Conservation (phyloP, 495 filamentous ascomycete species). For the Oidiodendron maius region DNA sequence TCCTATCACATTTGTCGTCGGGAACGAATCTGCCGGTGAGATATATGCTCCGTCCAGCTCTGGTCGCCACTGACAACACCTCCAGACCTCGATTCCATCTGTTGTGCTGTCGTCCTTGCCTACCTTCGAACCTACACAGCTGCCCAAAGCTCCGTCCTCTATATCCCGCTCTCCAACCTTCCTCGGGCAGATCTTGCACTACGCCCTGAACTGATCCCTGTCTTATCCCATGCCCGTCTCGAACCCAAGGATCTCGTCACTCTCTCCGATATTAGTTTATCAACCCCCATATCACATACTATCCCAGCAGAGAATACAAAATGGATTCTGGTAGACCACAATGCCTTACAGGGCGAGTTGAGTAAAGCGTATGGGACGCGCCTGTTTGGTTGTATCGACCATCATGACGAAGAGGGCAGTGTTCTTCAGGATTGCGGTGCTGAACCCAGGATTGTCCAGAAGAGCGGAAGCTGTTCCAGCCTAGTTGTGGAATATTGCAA, state of each 20-base stretch:
- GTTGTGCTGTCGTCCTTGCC: conserved; percentile 75
- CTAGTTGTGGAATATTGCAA: conserved; percentile 62
- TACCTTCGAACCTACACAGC: conserved; percentile 63
- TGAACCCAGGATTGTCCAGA: conserved; percentile 59
- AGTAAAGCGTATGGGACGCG: conserved; percentile 14
- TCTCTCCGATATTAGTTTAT: conserved; percentile 38
- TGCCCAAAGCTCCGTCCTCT: conserved; percentile 43
- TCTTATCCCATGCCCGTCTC: conserved; percentile 39
- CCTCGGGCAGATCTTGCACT: conserved; percentile 61
- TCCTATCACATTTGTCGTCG: conserved; percentile 59
- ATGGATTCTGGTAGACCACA: conserved; percentile 87
- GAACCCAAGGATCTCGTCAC: conserved; percentile 41
- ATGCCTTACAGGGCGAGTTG: conserved; percentile 57
- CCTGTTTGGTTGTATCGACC: conserved; percentile 79
- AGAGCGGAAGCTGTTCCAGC: conserved; percentile 73
- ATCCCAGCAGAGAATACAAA: conserved; percentile 33
- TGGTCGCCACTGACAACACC: too few species aligned
- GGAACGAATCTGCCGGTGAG: conserved; percentile 67
- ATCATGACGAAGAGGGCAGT: conserved; percentile 76
- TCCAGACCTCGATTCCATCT: conserved; percentile 91
- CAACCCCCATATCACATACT: conserved; percentile 1
- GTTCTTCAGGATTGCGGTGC: conserved; percentile 40
- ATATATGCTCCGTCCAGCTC: too few species aligned
- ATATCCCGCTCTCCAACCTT: conserved; percentile 79
- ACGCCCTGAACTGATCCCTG: conserved; percentile 71